Base-by-base conservation (phyloP, 1,139 yeast species). In the Lodderomyces elongisporus region DNA sequence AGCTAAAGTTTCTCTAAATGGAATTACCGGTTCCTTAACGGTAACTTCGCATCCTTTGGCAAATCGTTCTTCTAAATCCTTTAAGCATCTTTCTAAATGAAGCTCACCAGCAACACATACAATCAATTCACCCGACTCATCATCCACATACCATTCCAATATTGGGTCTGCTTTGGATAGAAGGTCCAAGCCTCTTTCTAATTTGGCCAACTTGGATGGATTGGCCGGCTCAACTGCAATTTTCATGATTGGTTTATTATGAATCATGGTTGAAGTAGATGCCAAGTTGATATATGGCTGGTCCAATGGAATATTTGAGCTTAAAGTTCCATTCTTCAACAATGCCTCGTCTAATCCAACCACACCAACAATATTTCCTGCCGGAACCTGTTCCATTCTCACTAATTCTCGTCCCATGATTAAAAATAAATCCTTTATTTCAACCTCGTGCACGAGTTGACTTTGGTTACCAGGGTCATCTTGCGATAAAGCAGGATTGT, bases 71-170 rank as follows among this genome's bases (percentile, higher is more conserved):
- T 76, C 79, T 49, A 89, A 63, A 60, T 89, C 97, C 49, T 85
- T 87, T 46, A 89, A 58, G 55, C 96, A 88, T 53, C 96, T 73
- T 51, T 89, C 97, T 36, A 89, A 65, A 60, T 89, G 97, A 41
- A 89, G 68, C 55, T 89, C 96, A 34, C 97, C 97, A n/a, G 96
- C 96, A 13, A 94, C 88, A 42, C 94, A 84, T 47, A 89, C 66
- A 45, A 89, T 87, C 48, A 84, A 84, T 56, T 89, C 97, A 39
- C 97, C 97, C 8, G 83, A 79, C 37, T 68, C 74, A 45, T 85
- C 95, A 48, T 85, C 91, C 28, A 85, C 67, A 48, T 76, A 82
- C 45, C 89, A 84, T 49, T 85, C 88, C 24, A 88, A 89, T 48
- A 95, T 91, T 1, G 97, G 96, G 55, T 89, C 97, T 1, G 97